phyloP scores from a whole-genome alignment of 2,329 filamentous ascomycete species.

The Intubia oerlemansii region DNA sequence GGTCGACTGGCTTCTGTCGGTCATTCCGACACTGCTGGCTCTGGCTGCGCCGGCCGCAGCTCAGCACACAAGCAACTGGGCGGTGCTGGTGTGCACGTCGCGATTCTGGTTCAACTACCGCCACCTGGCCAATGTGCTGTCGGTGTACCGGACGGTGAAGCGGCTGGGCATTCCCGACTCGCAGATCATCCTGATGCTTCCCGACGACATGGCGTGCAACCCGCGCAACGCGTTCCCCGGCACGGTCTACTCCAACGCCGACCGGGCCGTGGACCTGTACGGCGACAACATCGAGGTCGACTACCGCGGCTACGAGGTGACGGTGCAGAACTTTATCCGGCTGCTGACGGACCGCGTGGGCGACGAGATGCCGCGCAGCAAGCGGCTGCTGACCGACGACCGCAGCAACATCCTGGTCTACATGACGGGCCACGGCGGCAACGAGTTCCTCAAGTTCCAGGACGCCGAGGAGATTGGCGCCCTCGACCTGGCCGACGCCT shows the following conservation, averaged over 20 bases:
- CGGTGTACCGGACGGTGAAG: conserved; percentile 94
- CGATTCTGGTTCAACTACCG: conserved; percentile 99
- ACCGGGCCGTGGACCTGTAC: conserved; percentile 86
- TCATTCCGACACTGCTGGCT: conserved; percentile 25
- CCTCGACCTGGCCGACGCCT: conserved; percentile 88
- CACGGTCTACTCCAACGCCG: conserved; percentile 95
- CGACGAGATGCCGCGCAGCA: conserved; percentile 85
- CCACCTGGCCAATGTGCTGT: conserved; percentile 91
- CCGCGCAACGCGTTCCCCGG: conserved; percentile 94
- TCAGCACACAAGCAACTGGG: conserved; percentile 97
- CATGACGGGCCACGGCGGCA: conserved; percentile 96
- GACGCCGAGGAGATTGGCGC: conserved; percentile 94
- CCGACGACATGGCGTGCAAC: conserved; percentile 99
- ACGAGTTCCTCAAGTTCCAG: conserved; percentile 96
- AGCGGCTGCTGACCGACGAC: conserved; percentile 82
- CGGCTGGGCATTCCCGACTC: conserved; percentile 93
- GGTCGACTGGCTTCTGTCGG: no score
- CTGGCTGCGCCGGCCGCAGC: conserved; percentile 27
- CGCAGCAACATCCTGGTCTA: conserved; percentile 94
- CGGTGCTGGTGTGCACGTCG: conserved; percentile 92
- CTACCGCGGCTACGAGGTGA: conserved; percentile 94
- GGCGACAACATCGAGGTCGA: conserved; percentile 98
- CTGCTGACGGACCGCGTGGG: conserved; percentile 85
- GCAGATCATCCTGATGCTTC: conserved; percentile 99
- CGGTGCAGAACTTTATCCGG: conserved; percentile 95